These are phyloP conservation scores for Apiotrichum porosum DNA, from an alignment of 1,284 basidiomycete genomes.

Conservation along the genomic window DNA sequence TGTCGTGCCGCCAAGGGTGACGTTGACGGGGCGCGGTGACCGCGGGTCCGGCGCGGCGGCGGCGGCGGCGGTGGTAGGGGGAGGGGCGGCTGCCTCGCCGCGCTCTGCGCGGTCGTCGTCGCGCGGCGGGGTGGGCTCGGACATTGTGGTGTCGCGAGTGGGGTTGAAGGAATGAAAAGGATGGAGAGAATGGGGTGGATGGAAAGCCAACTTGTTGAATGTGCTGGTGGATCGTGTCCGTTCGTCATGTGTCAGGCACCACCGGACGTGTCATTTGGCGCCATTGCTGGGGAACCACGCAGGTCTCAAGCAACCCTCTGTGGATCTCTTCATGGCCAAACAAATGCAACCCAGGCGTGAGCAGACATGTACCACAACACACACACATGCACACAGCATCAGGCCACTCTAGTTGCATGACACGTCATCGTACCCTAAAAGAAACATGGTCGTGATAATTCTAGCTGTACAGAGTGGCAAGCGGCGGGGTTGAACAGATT, in stretches of 20 bases:
- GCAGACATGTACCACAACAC: too few relatives aligned
- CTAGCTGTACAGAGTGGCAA: slow-evolving; percentile 1
- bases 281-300: too few relatives aligned
- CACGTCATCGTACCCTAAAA: slow-evolving; percentile 1
- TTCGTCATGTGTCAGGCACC: too few relatives aligned
- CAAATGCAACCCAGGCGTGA: too few relatives aligned
- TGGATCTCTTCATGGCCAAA: too few relatives aligned
- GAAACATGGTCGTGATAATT: background rate
- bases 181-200: too few relatives aligned
- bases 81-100: background rate
- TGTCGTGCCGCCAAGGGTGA: background rate
- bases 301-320: too few relatives aligned
- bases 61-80: background rate
- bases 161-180: too few relatives aligned
- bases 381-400: too few relatives aligned
- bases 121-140: slow-evolving; percentile 1
- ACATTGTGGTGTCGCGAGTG: background rate
- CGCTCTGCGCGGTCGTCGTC: slow-evolving; percentile 1
- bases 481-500: slow-evolving; percentile 1
- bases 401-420: background rate
- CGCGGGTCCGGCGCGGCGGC: background rate
- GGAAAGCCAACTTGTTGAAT: too few relatives aligned
- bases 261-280: too few relatives aligned
- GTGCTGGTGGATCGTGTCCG: too few relatives aligned
- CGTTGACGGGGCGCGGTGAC: background rate